Percentiles rank a stretch among this genome's conserved stretches.
These are phyloP conservation scores for Sarocladium strictum DNA, from an alignment of 2,329 filamentous ascomycete species.

Conservation along the genomic window DNA sequence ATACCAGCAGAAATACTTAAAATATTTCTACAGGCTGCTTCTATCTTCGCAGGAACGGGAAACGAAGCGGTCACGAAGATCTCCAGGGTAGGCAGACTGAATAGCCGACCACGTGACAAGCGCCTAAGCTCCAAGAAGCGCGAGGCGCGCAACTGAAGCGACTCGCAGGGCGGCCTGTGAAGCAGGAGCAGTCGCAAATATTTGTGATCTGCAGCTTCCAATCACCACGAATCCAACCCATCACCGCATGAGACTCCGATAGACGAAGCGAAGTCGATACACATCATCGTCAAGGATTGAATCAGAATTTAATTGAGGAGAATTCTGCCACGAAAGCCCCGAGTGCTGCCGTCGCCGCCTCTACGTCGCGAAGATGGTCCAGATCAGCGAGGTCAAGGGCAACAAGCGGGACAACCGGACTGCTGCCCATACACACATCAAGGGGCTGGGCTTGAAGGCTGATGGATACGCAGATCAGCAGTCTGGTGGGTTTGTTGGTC, in stretches of 20 bases:
- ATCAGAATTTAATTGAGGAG: not conserved
- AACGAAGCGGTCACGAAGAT: too few relatives aligned
- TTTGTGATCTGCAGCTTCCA: conserved; percentile 7
- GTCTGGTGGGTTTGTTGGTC: conserved; percentile 82
- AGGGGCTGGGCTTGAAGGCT: conserved; percentile 77
- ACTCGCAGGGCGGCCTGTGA: conserved; percentile 3
- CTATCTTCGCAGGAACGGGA: too few relatives aligned
- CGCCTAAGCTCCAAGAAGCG: conserved; percentile 6
- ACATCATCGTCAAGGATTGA: too few relatives aligned
- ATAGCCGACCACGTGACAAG: not conserved
- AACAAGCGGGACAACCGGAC: conserved; percentile 94
- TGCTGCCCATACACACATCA: conserved; percentile 96
- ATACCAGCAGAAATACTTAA: too few relatives aligned
- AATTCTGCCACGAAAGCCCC: not conserved
- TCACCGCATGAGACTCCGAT: not conserved
- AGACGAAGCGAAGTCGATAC: not conserved
- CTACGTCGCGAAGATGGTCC: conserved; percentile 56
- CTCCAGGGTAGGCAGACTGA: not conserved
- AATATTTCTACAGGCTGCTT: too few relatives aligned
- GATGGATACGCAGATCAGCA: conserved; percentile 82
- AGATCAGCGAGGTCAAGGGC: conserved; percentile 91
- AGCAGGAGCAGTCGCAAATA: conserved; percentile 7
- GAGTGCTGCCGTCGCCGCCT: not conserved
- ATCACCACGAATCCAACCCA: conserved; percentile 1
- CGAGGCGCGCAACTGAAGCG: conserved; percentile 4